phyloP scores from a whole-genome alignment of 768 basidiomycete species.

The Lanmaoa rubissima region DNA sequence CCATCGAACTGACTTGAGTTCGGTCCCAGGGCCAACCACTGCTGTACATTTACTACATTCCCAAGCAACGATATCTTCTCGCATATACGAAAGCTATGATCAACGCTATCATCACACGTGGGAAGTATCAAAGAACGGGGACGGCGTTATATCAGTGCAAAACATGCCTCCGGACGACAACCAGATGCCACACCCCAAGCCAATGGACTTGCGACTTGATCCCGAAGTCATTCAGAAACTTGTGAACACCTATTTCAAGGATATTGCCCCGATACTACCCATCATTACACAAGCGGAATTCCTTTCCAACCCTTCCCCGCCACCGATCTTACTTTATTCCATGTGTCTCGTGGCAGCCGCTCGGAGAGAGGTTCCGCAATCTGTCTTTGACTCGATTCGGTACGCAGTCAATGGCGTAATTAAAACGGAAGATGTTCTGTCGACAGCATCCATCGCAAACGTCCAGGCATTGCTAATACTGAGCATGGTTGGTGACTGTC shows the following conservation, averaged over 20 bases:
- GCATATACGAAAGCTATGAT: constrained; percentile 85
- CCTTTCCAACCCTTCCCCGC: constrained; percentile 65
- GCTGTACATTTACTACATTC: constrained; percentile 87
- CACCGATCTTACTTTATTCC: constrained; percentile 85
- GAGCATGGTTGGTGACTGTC: constrained; percentile 86
- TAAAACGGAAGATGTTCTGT: constrained; percentile 87
- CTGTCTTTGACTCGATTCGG: constrained; percentile 87
- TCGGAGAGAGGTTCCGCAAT: constrained; percentile 76
- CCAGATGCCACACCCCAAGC: constrained; percentile 53
- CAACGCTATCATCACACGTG: constrained; percentile 85
- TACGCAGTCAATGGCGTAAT: constrained; percentile 84
- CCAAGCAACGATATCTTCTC: constrained; percentile 79
- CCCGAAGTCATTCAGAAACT: constrained; percentile 76
- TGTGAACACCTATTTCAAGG: constrained; percentile 87
- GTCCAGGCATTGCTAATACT: constrained; percentile 85
- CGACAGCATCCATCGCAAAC: constrained; percentile 80
- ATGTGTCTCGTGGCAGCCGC: constrained; percentile 93
- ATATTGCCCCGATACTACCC: constrained; percentile 87
- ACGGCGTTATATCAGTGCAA: constrained; percentile 83
- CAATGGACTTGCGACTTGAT: constrained; percentile 71
- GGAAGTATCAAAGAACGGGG: constrained; percentile 79
- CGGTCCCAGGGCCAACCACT: constrained; percentile 75
- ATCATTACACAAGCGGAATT: constrained; percentile 89
- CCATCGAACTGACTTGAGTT: constrained; percentile 31
- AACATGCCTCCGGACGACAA: constrained; percentile 59